Percentiles rank a stretch among this genome's conserved stretches.
These are phyloP conservation scores for Fusarium verticillioides DNA, from an alignment of 2,329 filamentous ascomycete genomes.

Conservation along the genomic window DNA sequence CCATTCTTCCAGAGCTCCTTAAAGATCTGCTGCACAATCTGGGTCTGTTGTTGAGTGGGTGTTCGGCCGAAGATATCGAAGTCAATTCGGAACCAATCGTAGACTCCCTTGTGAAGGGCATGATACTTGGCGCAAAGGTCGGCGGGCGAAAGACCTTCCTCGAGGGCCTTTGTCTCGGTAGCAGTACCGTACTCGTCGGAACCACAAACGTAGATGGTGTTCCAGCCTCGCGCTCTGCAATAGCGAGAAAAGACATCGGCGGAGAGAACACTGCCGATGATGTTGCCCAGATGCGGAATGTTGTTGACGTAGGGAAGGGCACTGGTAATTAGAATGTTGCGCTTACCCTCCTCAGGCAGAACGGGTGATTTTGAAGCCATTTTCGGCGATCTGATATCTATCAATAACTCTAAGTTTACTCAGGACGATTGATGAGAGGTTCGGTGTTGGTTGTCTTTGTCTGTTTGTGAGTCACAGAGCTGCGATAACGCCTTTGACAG, in stretches of 20 bases:
- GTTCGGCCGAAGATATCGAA: constrained; percentile 97
- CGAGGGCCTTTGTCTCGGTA: constrained; percentile 93
- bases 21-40: constrained; percentile 94
- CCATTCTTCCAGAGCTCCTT: constrained; percentile 87
- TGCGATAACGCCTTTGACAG: constrained; percentile 34
- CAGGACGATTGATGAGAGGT: neutral
- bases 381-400: constrained; percentile 15
- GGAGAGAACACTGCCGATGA: constrained; percentile 86
- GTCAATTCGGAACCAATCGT: constrained; percentile 94
- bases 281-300: constrained; percentile 87
- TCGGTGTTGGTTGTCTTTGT: constrained; percentile 1
- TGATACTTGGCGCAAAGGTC: constrained; percentile 94
- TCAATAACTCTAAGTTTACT: neutral
- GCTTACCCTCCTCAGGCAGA: constrained; percentile 76
- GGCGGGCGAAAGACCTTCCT: constrained; percentile 83
- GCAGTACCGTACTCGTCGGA: constrained; percentile 96
- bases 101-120: constrained; percentile 87
- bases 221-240: constrained; percentile 81
- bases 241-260: constrained; percentile 89
- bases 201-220: constrained; percentile 87
- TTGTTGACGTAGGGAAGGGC: constrained; percentile 85
- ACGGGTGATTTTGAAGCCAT: constrained; percentile 55
- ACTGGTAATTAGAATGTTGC: constrained; percentile 90
- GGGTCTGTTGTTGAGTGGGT: constrained; percentile 86
- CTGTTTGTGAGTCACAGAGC: constrained; percentile 41